phyloP scores from a whole-genome alignment of 257 asterid species.

The Penstemon davidsonii region DNA sequence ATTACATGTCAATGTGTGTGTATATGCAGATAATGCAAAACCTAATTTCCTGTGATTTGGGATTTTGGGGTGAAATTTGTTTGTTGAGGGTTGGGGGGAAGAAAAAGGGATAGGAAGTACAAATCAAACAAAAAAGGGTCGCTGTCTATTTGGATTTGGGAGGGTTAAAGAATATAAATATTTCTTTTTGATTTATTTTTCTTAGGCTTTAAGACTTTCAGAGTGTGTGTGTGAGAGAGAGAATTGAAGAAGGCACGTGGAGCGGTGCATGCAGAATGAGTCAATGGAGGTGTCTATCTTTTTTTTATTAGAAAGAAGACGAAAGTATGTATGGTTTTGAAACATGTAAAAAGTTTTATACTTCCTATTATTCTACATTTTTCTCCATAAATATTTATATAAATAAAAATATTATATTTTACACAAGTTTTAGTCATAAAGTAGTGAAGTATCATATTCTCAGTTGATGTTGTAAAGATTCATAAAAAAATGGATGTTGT shows the following conservation, averaged over 20 bases:
- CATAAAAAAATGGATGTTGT: no score
- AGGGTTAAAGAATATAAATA: conserved; percentile 15
- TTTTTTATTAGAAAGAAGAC: background rate
- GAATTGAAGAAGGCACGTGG: conserved; percentile 34
- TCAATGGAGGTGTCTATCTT: conserved; percentile 20
- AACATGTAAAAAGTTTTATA: no score
- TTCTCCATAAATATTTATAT: no score
- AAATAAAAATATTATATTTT: no score
- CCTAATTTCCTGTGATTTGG: background rate
- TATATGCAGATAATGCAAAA: background rate
- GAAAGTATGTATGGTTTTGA: no score
- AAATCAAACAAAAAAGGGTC: conserved; percentile 25
- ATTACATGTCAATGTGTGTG: background rate
- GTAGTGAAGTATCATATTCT: no score
- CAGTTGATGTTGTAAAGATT: no score
- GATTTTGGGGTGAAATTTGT: conserved; percentile 26
- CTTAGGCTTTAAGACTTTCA: background rate
- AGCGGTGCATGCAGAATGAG: conserved; percentile 38
- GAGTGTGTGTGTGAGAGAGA: conserved; percentile 17
- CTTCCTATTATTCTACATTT: no score
- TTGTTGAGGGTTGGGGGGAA: background rate
- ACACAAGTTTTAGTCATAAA: no score
- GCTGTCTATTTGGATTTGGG: conserved; percentile 37
- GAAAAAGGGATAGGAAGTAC: background rate
- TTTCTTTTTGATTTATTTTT: conserved; percentile 7